These are phyloP conservation scores for Lichtheimia hyalospora DNA, from an alignment of 371 early-diverging fungal species.

Conservation along the genomic window DNA sequence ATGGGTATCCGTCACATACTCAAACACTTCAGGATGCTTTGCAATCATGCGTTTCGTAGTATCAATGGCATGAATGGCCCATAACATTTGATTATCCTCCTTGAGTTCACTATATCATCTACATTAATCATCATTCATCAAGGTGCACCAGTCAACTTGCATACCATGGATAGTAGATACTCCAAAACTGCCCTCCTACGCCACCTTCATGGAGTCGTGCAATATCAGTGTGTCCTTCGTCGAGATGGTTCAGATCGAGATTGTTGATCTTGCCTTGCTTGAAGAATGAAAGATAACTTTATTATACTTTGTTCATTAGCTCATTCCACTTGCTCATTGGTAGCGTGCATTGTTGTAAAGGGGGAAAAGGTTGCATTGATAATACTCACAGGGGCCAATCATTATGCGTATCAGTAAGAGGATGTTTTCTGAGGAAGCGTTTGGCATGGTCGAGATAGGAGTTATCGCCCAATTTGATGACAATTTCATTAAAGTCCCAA, in stretches of 20 bases:
- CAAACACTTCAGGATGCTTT: constrained; percentile 52
- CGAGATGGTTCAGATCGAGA: constrained; percentile 31
- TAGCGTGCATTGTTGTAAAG: no score
- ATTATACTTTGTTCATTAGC: not conserved
- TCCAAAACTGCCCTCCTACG: constrained; percentile 67
- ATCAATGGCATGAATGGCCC: constrained; percentile 61
- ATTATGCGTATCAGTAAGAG: constrained; percentile 48
- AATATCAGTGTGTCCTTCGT: constrained; percentile 47
- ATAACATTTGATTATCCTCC: constrained; percentile 34
- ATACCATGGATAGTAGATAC: constrained; percentile 52
- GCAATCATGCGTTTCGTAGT: constrained; percentile 53
- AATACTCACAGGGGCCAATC: constrained; percentile 42
- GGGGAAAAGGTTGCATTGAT: not conserved
- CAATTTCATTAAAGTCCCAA: not conserved
- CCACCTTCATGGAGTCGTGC: constrained; percentile 43
- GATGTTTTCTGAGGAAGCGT: constrained; percentile 24
- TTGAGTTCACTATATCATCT: not conserved
- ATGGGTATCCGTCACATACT: constrained; percentile 40
- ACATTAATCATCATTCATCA: no score
- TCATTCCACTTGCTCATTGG: not conserved
- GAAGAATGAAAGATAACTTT: constrained; percentile 32
- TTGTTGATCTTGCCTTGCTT: constrained; percentile 41
- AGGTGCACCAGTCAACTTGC: not conserved
- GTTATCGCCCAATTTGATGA: not conserved
- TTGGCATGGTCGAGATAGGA: constrained; percentile 28